Conservation (phyloP, 2,329 filamentous ascomycete genomes). For the Penicillium freii region DNA sequence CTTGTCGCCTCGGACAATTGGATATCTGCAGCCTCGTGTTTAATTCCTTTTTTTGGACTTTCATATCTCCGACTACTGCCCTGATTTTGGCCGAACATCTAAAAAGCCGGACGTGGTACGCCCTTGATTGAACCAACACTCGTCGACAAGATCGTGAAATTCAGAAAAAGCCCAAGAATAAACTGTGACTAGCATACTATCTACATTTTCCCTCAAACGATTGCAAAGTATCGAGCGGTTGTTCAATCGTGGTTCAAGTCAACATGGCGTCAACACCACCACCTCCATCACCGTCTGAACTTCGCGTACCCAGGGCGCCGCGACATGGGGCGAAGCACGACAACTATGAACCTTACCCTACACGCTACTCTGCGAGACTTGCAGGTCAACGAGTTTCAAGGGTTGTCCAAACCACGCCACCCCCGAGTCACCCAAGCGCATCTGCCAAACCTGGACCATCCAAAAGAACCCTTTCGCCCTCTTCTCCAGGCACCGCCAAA, state of each 20-base stretch:
- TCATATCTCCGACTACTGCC: not conserved
- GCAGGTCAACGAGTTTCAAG: slow-evolving; percentile 34
- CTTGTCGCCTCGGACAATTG: slow-evolving; percentile 6
- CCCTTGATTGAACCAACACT: slow-evolving; percentile 15
- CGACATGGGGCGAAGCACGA: slow-evolving; percentile 48
- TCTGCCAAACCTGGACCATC: slow-evolving; percentile 17
- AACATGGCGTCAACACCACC: slow-evolving; percentile 48
- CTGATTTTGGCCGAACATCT: not conserved
- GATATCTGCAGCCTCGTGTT: not conserved
- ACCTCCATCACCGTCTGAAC: slow-evolving; percentile 32
- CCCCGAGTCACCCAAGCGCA: slow-evolving; percentile 28
- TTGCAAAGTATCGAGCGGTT: not conserved
- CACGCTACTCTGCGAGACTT: slow-evolving; percentile 42
- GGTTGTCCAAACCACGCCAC: slow-evolving; percentile 31
- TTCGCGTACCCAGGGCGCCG: slow-evolving; percentile 46
- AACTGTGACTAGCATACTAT: not conserved
- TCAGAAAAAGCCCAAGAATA: slow-evolving; percentile 1
- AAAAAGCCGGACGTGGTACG: not conserved
- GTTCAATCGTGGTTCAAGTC: not conserved
- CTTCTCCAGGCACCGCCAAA: slow-evolving; percentile 4
- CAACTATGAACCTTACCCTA: slow-evolving; percentile 40
- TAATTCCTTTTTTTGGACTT: not conserved
- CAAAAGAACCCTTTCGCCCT: slow-evolving; percentile 15
- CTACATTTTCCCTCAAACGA: not conserved
- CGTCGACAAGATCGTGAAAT: not conserved